Evolutionary conservation across 768 basidiomycete species (phyloP), one percentile per base, ranked within the genome.

Genomic region (Amyloporia xantha): DNA sequence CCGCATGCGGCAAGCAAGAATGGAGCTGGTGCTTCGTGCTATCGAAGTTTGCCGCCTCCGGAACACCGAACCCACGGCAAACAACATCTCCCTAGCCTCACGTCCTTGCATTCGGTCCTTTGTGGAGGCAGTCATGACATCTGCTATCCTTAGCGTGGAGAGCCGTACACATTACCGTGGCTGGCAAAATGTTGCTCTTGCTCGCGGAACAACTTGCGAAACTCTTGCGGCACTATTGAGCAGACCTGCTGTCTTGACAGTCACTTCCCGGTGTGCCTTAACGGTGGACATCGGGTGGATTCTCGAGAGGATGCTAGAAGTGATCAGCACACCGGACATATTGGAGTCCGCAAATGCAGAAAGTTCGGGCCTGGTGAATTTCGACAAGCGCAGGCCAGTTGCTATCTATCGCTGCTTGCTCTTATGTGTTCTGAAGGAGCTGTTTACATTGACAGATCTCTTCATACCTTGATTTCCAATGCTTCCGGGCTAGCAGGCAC

Each of bases 201-300:
- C 64, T 41, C 81, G 88, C 27, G 81, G 81, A 0, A 73, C 73
- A 13, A 67, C 73, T 4, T 81, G 76, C 47, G 89, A 91, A 50
- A 77, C 80, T 7, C 68, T 91, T 7, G 55, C 66, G 1, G 68
- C 77, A 1, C 63, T 91, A 37, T 65, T 91, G 36, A 69, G 73
- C 15, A 72, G 74, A 44, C 79, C 79, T 1, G 67, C 59, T 38
- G 63, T 73, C 5, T 73, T 76, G 41, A 64, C 69, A 9, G 65
- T 73, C 15, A 59, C 68, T 11, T 71, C 75, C 25, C 69, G 70
- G 25, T 76, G 80, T 26, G 68, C 75, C 5, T 66, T 90, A 39
- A 79, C 82, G 3, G 76, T 85, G 13, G 90, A 91, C 60, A 77
- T 89, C 54, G 86, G 86, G 9, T 92, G 89, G 88, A 66, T 91